Evolutionary conservation across 2,329 filamentous ascomycete species (phyloP).

Genomic region (Alternaria atra): DNA sequence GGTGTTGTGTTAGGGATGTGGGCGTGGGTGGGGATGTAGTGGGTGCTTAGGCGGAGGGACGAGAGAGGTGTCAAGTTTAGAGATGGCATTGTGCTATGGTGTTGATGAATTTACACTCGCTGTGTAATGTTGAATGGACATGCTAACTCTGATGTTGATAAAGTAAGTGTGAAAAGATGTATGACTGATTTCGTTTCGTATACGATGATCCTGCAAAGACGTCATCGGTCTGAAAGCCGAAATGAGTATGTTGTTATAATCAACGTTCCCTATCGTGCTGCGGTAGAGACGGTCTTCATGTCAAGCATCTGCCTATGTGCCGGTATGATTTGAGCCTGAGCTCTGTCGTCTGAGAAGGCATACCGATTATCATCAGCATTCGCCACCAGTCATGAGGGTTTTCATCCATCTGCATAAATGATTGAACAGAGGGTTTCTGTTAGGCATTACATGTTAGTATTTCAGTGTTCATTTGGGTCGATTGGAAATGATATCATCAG

Average conservation of each 20-base stretch:
- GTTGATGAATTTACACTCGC: neutral
- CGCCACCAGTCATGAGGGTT: neutral
- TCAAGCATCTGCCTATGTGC: neutral
- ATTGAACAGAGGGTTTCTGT: neutral
- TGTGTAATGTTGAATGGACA: no score
- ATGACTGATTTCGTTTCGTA: no score
- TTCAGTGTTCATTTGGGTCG: neutral
- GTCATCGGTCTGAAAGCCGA: constrained; percentile 1
- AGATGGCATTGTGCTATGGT: constrained; percentile 15
- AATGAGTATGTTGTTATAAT: neutral
- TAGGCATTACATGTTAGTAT: no score
- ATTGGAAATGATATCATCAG: neutral
- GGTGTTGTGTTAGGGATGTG: constrained; percentile 71
- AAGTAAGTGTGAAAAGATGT: no score
- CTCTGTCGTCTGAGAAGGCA: neutral
- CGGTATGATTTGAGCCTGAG: neutral
- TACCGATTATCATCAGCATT: neutral
- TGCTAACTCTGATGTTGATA: neutral
- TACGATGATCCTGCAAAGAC: neutral
- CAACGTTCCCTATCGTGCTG: neutral
- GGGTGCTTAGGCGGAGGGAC: constrained; percentile 64
- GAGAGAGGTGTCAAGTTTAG: constrained; percentile 55
- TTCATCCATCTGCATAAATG: neutral
- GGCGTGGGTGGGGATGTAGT: constrained; percentile 66
- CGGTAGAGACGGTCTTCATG: neutral